Evolutionary conservation across 306 rosid species (phyloP), one percentile per base, ranked within the genome.

Genomic region (Pyrus pyrifolia): DNA sequence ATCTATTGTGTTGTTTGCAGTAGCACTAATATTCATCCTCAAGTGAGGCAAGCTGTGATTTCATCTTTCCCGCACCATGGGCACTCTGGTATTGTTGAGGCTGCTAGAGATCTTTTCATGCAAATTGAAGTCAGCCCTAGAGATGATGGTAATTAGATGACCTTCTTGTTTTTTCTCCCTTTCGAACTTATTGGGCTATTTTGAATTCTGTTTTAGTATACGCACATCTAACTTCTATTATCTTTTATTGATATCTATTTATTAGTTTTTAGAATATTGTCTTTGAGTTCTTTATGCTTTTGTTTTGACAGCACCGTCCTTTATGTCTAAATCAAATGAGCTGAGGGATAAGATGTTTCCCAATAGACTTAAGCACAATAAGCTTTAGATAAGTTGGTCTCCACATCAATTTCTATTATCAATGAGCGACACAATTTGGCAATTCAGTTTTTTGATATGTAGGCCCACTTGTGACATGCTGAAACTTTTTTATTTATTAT

Each of bases 61-160:
- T 90, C 93, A 73, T 79, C 97, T 67, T 87, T 87, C 79, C 97
- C 98, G 11, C 98, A 90, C 85, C 73, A 82, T 73, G 97, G 90
- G 52, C 98, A 93, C 86, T 88, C 97, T 14, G 98, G 98, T 61
- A 88, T 93, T 74, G 93, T 87, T 71, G 88, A 81, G 86, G 92
- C 98, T 74, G 93, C 97, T 60, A 84, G 96, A 44, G 97, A 93
- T 73, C 85, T 93, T 74, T 93, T 80, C 79, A 84, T 70, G 87
- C 92, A 90, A 88, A 87, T 93, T 80, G 98, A 90, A 78, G 96
- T 93, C 79, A 84, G 79, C 74, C 76, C 84, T 65, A 82, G 66
- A 58, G 79, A 72, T 83, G 93, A 75, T 81, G 95, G 96, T 93
- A 83, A 62, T 72, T 81, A 70, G 45, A 62, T 74, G 35, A 73